phyloP scores from a whole-genome alignment of 2,329 filamentous ascomycete genomes.

The Talaromyces sp. region DNA sequence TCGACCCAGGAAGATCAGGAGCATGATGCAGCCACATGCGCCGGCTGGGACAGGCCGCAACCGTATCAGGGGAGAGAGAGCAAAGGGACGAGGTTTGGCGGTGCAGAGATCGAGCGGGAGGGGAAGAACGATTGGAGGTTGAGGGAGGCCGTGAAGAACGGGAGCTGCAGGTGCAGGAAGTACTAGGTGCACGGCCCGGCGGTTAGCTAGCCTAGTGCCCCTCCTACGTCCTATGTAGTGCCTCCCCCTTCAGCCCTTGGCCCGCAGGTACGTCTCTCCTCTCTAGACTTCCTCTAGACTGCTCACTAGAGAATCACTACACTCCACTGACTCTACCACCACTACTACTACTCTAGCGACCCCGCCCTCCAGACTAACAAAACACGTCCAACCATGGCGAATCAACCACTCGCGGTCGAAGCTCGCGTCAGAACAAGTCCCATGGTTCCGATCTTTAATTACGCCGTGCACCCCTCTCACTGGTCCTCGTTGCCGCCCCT shows the following conservation, averaged over 20 bases:
- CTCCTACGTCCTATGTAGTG: too few species aligned
- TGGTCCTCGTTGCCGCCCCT: constrained; percentile 7
- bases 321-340: too few species aligned
- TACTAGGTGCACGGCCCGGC: constrained; percentile 15
- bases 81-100: constrained; percentile 6
- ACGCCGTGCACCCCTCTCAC: not conserved
- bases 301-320: too few species aligned
- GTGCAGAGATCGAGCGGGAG: not conserved
- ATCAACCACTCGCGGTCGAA: constrained; percentile 3
- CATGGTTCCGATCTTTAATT: constrained; percentile 3
- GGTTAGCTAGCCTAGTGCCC: constrained; percentile 4
- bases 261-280: not conserved
- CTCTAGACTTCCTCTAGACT: not conserved
- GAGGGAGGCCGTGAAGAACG: constrained; percentile 14
- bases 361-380: not conserved
- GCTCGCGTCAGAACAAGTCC: not conserved
- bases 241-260: too few species aligned
- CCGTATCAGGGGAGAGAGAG: constrained; percentile 5
- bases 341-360: too few species aligned
- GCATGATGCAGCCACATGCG: constrained; percentile 18
- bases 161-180: constrained; percentile 7
- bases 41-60: constrained; percentile 7
- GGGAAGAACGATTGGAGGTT: constrained; percentile 17
- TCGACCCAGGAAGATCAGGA: constrained; percentile 18
- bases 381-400: not conserved